Evolutionary conservation across 305 asterid genomes (phyloP), one percentile per base, ranked within the genome.

Genomic region (Plantago lanceolata): DNA sequence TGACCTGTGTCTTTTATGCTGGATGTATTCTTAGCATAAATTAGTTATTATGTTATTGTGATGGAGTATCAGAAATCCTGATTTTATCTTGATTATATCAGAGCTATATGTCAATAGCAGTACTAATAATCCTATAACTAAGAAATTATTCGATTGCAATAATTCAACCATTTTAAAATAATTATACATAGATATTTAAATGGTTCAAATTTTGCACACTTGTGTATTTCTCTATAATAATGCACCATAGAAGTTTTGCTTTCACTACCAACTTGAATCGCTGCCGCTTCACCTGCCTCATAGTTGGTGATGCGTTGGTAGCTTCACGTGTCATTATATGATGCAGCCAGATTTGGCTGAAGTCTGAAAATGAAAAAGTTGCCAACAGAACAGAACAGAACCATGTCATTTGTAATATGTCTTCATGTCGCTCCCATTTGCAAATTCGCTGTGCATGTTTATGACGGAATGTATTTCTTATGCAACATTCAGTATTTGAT

Each of bases 401-500:
- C 62, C 63, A 20, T 53, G 65, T 52, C 52, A 44, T 76, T 52
- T 56, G 16, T 69, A 59, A 33, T 57, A 51, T 59, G 49, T 16
- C 11, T 54, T 66, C 26, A 4, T 66, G 59, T 61, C 66, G 52
- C 66, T 52, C 49, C 44, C 49, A 11, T 9, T 40, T 40, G 9
- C 3, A 12, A 2, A 9, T 9, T 40, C 11, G 9, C 4, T 2
- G 15, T 40, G 9, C 15, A 7, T 40, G 45, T 40, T 40, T 40
- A 40, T 40, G 45, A 17, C 58, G 69, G 57, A 73, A 65, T 73
- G 59, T 64, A 71, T 85, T 40, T 76, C 84, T 86, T 88, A 80
- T 82, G 85, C 87, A 57, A 75, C 63, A 60, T 78, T 70, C 76
- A 69, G 80, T 77, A 65, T 81, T 78, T 79, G 89, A 80, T 86